Evolutionary conservation across 441 rosid species (phyloP).

Genomic region (Melastoma candidum): DNA sequence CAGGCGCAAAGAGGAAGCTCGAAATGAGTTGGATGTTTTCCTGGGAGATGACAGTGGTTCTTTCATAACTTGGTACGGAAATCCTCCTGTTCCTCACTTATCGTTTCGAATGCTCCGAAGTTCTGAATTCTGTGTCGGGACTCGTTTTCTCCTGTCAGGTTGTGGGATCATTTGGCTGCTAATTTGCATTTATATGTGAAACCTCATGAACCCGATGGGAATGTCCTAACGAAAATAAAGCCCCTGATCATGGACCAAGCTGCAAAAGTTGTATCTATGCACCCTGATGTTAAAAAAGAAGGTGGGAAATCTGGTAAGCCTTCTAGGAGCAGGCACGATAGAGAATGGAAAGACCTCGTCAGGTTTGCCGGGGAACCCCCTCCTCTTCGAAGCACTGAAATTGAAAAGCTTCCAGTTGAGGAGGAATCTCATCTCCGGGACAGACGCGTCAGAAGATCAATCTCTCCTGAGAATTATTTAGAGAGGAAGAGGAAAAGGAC

Average conservation of each 20-base stretch:
- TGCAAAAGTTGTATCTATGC: conserved; percentile 20
- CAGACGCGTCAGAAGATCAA: conserved; percentile 31
- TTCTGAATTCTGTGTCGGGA: neutral
- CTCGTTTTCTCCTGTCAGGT: conserved; percentile 37
- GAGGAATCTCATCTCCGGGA: conserved; percentile 31
- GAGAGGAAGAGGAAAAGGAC: conserved; percentile 49
- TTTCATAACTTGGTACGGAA: conserved; percentile 68
- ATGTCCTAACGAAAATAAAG: conserved; percentile 23
- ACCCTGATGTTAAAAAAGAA: conserved; percentile 35
- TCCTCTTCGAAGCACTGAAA: conserved; percentile 58
- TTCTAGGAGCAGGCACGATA: conserved; percentile 34
- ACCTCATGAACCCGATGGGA: conserved; percentile 27
- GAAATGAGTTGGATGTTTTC: conserved; percentile 75
- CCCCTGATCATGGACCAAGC: conserved; percentile 24
- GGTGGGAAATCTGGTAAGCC: conserved; percentile 31
- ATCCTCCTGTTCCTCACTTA: conserved; percentile 5
- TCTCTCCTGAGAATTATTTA: conserved; percentile 35
- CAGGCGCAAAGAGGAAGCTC: conserved; percentile 77
- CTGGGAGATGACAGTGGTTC: conserved; percentile 86
- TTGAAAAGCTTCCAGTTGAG: conserved; percentile 27
- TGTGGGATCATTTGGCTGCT: conserved; percentile 87
- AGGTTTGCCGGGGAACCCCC: conserved; percentile 43
- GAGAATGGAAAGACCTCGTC: conserved; percentile 60
- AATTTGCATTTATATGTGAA: conserved; percentile 45
- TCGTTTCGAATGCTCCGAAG: neutral